phyloP scores from a whole-genome alignment of 257 asterid genomes.

The Solanum ossicruentum region DNA sequence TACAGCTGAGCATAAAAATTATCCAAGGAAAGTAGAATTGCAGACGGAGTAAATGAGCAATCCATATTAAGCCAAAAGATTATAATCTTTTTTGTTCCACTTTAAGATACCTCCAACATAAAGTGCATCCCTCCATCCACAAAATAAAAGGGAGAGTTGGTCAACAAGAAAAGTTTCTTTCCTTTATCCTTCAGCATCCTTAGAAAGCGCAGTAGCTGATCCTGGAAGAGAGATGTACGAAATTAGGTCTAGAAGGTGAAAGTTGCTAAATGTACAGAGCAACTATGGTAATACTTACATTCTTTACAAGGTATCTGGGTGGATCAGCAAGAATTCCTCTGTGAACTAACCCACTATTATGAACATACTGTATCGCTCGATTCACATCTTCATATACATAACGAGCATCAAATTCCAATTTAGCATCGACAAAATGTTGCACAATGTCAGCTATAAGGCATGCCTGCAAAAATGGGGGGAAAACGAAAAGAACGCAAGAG shows the following conservation, averaged over 20 bases:
- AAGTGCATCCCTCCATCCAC: slow-evolving; percentile 97
- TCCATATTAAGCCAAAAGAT: background rate
- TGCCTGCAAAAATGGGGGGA: slow-evolving; percentile 40
- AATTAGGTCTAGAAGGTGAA: background rate
- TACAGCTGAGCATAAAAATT: background rate
- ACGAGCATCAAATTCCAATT: slow-evolving; percentile 84
- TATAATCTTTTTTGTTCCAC: background rate
- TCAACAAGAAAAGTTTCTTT: slow-evolving; percentile 85
- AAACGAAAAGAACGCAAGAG: background rate
- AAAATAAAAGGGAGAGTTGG: slow-evolving; percentile 87
- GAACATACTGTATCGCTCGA: slow-evolving; percentile 88
- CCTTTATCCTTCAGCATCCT: slow-evolving; percentile 81
- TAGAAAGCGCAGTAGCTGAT: slow-evolving; percentile 56
- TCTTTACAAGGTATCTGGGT: slow-evolving; percentile 67
- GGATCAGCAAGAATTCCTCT: slow-evolving; percentile 82
- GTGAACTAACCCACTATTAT: slow-evolving; percentile 79
- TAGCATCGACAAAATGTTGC: slow-evolving; percentile 94
- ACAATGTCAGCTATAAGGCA: slow-evolving; percentile 94
- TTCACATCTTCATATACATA: slow-evolving; percentile 87
- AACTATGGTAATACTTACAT: slow-evolving; percentile 32
- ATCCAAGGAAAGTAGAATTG: background rate
- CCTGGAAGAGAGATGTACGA: slow-evolving; percentile 25
- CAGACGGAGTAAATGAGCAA: background rate
- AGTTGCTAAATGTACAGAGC: background rate
- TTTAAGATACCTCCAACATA: slow-evolving; percentile 66